Base-by-base conservation (phyloP, 257 asterid genomes). In the Rehmannia glutinosa region DNA sequence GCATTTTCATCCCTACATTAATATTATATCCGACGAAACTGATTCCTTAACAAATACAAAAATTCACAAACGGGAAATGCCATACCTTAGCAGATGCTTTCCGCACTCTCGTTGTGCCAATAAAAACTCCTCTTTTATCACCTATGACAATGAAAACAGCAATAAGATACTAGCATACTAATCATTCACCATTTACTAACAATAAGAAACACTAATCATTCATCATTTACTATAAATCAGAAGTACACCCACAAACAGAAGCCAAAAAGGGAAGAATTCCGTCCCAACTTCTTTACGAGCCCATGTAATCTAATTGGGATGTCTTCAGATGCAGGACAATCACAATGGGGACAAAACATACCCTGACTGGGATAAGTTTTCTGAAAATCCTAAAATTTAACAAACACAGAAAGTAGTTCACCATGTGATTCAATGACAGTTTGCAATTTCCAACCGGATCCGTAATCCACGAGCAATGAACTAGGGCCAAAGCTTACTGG, bases 401-500 rank as follows among this genome's bases (percentile, higher is more conserved):
- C n/a, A 57, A 43, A 6, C 17, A 41, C 9, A 42, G 1, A 27
- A 35, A 69, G 5, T n/a, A 19, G 51, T 33, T 36, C 62, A 85
- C 97, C 88, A 9, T 71, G 24, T 9, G 73, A 42, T 68, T 78
- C 77, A 67, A 50, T 43, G 58, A 72, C 92, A 11, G 95, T 83
- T 68, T 83, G 97, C 86, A 92, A 73, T 54, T 80, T 85, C 98
- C 96, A 89, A 51, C 68, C 90, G 8, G 81, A 56, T 9, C 97
- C 97, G 27, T 87, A 92, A 70, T 77, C 80, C 10, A 85, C 89
- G 20, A 92, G 95, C 77, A 79, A 58, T 6, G 95, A 84, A 68
- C 42, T 82, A 17, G 90, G 96, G 58, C 97, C 97, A 76, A 92
- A 92, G 79, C 82, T 82, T 36, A 92, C 84, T 53, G 96, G 84